Evolutionary conservation across 176 grass and related monocot species (phyloP), one percentile per base, ranked within the genome.

Genomic region (Oryza australiensis): DNA sequence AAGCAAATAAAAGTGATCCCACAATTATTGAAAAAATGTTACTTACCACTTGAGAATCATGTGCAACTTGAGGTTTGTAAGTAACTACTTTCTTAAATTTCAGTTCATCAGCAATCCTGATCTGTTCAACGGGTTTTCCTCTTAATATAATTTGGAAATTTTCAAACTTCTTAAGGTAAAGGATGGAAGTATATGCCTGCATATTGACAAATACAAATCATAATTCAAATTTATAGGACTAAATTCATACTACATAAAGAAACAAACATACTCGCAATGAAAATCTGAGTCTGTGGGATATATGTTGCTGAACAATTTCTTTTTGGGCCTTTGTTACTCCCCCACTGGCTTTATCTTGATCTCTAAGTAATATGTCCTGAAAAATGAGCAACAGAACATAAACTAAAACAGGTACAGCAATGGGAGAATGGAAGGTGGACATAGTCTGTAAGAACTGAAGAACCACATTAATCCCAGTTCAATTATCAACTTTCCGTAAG

Each of bases 341-440:
- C 23, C 84, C 87, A 81, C 55, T 91, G 67, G 24, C 77, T 77
- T 80, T 89, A 28, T 84, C 88, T 90, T 98, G 88, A 91, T 98
- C 95, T 83, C 95, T 90, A 66, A 98, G 86, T 79, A 98, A 98
- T 93, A 98, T 94, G 73, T 98, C 95, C 95, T 98, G 82, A 62
- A 81, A 84, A 80, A 80, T 82, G 60, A 49, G 64, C 66, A 70
- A 73, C 11, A 79, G 62, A 69, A 48, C 28, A 74, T 18, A 5
- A 73, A 42, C 16, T 18, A 75, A 80, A 69, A 68, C 29, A 84
- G 45, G n/a, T 72, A 35, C 0, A 33, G 49, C 9, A 62, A 82
- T 34, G 40, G 74, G 29, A 59, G 26, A 76, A 76, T 16, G 37
- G 26, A 60, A 84, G 34, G 30, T 30, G 43, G 41, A 28, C 40